phyloP scores from a whole-genome alignment of 2,329 filamentous ascomycete species.

The Ophiostoma pallidulum region DNA sequence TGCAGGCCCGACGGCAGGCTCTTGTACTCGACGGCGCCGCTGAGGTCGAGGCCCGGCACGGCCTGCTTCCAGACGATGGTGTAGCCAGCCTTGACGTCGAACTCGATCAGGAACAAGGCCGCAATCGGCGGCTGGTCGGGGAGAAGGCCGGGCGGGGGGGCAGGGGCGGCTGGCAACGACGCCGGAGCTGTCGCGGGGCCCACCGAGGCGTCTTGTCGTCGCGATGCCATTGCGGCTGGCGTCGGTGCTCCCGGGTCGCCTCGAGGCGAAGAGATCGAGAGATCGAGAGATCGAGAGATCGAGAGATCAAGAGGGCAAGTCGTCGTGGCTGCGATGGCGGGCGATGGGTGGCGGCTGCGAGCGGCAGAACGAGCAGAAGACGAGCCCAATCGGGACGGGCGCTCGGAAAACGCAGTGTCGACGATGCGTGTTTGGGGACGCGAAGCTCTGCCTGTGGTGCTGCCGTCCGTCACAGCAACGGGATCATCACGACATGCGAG shows the following conservation, averaged over 20 bases:
- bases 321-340: no score
- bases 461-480: no score
- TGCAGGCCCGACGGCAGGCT: constrained; percentile 89
- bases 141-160: constrained; percentile 21
- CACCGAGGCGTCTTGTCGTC: neutral
- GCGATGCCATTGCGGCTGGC: neutral
- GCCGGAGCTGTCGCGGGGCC: neutral
- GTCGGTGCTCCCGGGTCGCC: no score
- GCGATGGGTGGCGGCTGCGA: no score
- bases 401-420: no score
- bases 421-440: no score
- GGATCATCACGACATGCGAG: no score
- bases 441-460: no score
- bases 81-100: constrained; percentile 86
- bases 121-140: constrained; percentile 53
- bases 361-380: no score
- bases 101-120: constrained; percentile 80
- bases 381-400: no score
- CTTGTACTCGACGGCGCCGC: constrained; percentile 91
- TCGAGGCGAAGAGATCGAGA: no score
- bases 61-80: constrained; percentile 83
- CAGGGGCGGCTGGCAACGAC: neutral
- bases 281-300: neutral
- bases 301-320: no score
- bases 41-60: constrained; percentile 59